Conservation (phyloP, 345 rosid genomes). For the Capsella bursapastoris region DNA sequence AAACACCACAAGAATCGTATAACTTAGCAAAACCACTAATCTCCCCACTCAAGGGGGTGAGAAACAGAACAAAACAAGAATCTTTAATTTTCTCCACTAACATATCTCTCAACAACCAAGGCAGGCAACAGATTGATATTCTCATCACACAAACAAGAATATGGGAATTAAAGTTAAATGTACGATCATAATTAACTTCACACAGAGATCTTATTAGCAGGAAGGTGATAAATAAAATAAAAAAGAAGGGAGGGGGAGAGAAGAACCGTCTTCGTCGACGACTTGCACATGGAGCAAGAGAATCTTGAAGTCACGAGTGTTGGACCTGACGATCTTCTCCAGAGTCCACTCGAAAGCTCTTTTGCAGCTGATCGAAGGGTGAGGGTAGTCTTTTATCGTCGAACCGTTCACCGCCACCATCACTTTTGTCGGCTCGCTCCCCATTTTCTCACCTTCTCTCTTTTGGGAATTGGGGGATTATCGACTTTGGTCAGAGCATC, state of each 20-base stretch:
- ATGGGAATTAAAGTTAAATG: too few relatives aligned
- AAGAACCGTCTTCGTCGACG: constrained; percentile 85
- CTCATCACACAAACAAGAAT: too few relatives aligned
- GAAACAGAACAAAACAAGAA: not conserved
- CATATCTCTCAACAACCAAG: not conserved
- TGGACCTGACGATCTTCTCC: constrained; percentile 83
- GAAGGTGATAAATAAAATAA: not conserved
- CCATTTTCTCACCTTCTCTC: constrained; percentile 39
- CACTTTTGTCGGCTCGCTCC: constrained; percentile 63
- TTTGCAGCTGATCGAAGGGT: constrained; percentile 81
- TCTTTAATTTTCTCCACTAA: not conserved
- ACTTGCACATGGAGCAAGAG: constrained; percentile 95
- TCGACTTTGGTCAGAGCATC: not conserved
- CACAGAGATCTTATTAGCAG: not conserved
- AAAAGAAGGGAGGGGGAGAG: constrained; percentile 11
- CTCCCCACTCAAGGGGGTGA: not conserved
- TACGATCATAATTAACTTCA: not conserved
- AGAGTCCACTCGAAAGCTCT: constrained; percentile 95
- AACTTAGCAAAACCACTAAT: not conserved
- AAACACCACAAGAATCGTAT: not conserved
- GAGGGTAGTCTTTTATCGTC: constrained; percentile 67
- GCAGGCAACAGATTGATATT: too few relatives aligned
- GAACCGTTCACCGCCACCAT: constrained; percentile 83
- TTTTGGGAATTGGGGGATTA: too few relatives aligned
- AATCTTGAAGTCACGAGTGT: constrained; percentile 71